phyloP scores from a whole-genome alignment of 1,139 yeast species.

The Hyphopichia khmerensis region DNA sequence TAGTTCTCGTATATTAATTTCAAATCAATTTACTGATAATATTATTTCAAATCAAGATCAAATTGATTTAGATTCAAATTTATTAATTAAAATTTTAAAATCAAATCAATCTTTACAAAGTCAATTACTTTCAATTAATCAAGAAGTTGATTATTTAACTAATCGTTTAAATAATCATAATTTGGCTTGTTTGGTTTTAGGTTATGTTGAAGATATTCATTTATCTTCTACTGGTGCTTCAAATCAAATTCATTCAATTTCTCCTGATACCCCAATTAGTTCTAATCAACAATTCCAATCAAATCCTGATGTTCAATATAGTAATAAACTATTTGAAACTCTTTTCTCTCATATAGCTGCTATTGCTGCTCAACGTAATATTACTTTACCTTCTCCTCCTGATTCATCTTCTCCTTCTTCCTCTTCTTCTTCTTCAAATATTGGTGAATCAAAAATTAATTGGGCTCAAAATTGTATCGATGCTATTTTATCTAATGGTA shows the following conservation, averaged over 20 bases:
- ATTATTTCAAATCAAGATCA: constrained; percentile 16
- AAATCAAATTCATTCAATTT: background rate
- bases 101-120: constrained; percentile 34
- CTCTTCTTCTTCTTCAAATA: background rate
- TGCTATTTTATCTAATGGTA: constrained; percentile 22
- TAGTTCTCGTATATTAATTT: constrained; percentile 28
- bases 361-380: constrained; percentile 50
- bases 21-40: constrained; percentile 35
- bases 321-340: constrained; percentile 34
- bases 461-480: constrained; percentile 61
- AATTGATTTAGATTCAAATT: constrained; percentile 24
- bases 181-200: constrained; percentile 44
- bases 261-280: background rate
- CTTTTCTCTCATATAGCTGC: constrained; percentile 55
- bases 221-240: constrained; percentile 13
- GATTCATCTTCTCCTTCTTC: constrained; percentile 16
- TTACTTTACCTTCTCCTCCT: constrained; percentile 49
- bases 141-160: constrained; percentile 31
- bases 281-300: no score
- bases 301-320: background rate
- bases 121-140: constrained; percentile 25
- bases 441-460: constrained; percentile 19
- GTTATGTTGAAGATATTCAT: constrained; percentile 47
- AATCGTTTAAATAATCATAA: constrained; percentile 38
- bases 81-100: constrained; percentile 33